Conservation (phyloP, 352 stramenopile genomes). For the Globisporangium canariense region DNA sequence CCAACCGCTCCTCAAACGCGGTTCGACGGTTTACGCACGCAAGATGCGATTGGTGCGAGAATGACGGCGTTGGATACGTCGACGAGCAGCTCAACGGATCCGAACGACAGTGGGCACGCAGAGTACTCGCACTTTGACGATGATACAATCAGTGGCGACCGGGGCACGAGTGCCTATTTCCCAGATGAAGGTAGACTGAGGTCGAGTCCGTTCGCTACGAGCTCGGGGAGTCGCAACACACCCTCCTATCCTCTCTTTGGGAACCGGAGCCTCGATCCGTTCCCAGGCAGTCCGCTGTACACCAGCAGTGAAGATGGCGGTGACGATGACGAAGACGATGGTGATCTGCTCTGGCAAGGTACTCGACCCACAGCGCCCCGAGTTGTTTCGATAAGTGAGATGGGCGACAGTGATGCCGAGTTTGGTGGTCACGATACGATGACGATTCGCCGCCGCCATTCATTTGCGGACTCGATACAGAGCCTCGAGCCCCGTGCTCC, state of each 20-base stretch:
- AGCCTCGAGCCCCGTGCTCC: background rate
- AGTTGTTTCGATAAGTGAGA: conserved; percentile 11
- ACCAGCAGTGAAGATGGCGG: conserved; percentile 23
- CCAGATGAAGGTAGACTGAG: background rate
- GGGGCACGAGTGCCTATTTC: background rate
- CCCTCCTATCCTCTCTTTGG: conserved; percentile 3
- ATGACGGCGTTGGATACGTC: background rate
- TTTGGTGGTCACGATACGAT: background rate
- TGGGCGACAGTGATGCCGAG: conserved; percentile 9
- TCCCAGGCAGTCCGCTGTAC: conserved; percentile 24
- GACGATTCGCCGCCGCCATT: background rate
- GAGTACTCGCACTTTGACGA: conserved; percentile 7
- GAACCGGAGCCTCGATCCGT: conserved; percentile 17
- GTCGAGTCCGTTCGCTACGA: conserved; percentile 8
- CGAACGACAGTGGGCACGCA: background rate
- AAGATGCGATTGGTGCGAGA: background rate
- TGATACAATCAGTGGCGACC: background rate
- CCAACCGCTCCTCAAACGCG: conserved; percentile 19
- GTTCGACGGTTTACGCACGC: background rate
- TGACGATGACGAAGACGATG: conserved; percentile 9
- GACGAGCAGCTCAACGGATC: conserved; percentile 3
- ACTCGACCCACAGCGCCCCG: background rate
- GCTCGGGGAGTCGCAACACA: background rate
- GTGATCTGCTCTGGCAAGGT: background rate
- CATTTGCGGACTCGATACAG: background rate